A percentile compares a stretch with the other conserved stretches of the same genome.
phyloP scores from a whole-genome alignment of 768 basidiomycete genomes.

The Dioszegia hungarica region DNA sequence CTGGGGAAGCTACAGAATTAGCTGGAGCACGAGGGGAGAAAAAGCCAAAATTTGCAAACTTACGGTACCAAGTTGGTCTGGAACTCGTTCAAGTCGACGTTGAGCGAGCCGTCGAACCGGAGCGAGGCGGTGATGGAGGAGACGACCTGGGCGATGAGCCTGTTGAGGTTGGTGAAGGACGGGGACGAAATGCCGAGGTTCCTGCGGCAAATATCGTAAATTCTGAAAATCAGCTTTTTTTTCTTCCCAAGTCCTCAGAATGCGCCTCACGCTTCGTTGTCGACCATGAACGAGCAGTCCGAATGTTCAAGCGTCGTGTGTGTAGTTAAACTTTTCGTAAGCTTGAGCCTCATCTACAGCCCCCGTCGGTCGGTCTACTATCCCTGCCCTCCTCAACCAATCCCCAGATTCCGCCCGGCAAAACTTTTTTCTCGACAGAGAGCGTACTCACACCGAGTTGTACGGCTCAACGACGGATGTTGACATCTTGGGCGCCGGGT shows the following conservation, averaged over 20 bases:
- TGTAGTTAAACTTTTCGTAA: too few relatives aligned
- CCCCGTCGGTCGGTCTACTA: too few relatives aligned
- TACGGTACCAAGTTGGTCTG: constrained; percentile 97
- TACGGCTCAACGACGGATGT: constrained; percentile 98
- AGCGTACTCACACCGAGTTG: constrained; percentile 83
- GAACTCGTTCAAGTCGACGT: constrained; percentile 97
- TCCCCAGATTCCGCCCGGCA: too few relatives aligned
- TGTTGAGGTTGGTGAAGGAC: constrained; percentile 88
- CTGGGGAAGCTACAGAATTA: constrained; percentile 72
- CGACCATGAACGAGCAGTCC: constrained; percentile 99
- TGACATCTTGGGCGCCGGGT: constrained; percentile 88
- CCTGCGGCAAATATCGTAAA: constrained; percentile 99
- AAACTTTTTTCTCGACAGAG: too few relatives aligned
- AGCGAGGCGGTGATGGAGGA: constrained; percentile 96
- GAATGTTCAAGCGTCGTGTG: constrained; percentile 99
- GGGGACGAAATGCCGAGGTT: constrained; percentile 79
- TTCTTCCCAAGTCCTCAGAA: neutral
- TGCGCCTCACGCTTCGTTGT: constrained; percentile 83
- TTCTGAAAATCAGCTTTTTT: constrained; percentile 51
- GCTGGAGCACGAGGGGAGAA: neutral
- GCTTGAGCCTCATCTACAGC: too few relatives aligned
- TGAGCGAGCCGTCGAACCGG: constrained; percentile 93
- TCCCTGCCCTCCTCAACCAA: too few relatives aligned
- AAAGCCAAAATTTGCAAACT: too few relatives aligned
- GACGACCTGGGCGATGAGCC: constrained; percentile 96